Evolutionary conservation across 1,139 yeast species (phyloP).

Genomic region (Debaryomycetaceae sp.): DNA sequence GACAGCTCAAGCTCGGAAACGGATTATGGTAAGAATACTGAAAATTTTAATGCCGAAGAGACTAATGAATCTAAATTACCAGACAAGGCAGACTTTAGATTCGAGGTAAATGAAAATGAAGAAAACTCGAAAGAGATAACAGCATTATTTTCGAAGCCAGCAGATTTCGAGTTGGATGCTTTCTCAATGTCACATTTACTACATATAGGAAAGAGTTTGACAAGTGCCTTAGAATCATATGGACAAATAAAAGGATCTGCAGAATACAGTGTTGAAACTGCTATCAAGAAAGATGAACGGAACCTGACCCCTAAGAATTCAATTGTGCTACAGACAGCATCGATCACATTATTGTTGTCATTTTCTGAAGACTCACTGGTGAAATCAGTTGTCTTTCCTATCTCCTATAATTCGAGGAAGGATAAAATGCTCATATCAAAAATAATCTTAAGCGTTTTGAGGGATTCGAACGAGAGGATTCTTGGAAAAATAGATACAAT

Average conservation of each 20-base stretch:
- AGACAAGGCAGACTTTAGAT: slow-evolving; percentile 46
- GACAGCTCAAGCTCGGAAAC: background rate
- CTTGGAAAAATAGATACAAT: slow-evolving; percentile 21
- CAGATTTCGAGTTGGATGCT: slow-evolving; percentile 29
- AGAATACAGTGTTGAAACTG: background rate
- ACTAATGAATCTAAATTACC: slow-evolving; percentile 5
- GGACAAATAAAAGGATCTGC: background rate
- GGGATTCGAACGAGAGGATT: slow-evolving; percentile 8
- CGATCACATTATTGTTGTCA: slow-evolving; percentile 14
- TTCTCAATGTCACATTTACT: background rate
- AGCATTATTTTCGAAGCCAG: slow-evolving; percentile 42
- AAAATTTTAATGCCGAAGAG: background rate
- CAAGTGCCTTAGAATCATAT: background rate
- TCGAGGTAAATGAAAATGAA: slow-evolving; percentile 39
- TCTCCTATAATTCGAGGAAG: slow-evolving; percentile 30
- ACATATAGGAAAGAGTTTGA: background rate
- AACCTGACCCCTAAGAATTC: slow-evolving; percentile 5
- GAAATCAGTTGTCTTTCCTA: slow-evolving; percentile 29
- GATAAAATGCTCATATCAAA: slow-evolving; percentile 29
- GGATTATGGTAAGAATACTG: background rate
- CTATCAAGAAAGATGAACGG: background rate
- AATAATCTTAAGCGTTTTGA: slow-evolving; percentile 17
- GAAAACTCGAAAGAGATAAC: slow-evolving; percentile 30
- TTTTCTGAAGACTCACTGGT: slow-evolving; percentile 11
- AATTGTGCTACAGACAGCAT: slow-evolving; percentile 33